A percentile compares a stretch with the other conserved stretches of the same genome.
phyloP scores from a whole-genome alignment of 805 yeast genomes.

The Wickerhamomyces chambardii region DNA sequence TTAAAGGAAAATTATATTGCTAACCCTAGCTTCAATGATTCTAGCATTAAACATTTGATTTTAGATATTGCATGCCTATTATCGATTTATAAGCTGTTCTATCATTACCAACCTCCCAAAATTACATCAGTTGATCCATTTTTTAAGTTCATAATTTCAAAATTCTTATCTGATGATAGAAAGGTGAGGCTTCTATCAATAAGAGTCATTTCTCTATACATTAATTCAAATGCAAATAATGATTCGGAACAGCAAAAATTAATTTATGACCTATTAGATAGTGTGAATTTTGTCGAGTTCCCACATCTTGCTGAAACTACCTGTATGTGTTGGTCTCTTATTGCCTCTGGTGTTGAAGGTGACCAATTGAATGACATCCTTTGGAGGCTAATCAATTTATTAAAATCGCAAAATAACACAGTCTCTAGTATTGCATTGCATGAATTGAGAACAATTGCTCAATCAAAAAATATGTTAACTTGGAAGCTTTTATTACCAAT shows the following conservation, averaged over 20 bases:
- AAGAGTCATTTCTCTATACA: slow-evolving; percentile 43
- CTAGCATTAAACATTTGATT: slow-evolving; percentile 16
- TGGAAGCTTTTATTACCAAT: slow-evolving; percentile 78
- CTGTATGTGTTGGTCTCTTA: slow-evolving; percentile 52
- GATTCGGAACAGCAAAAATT: slow-evolving; percentile 31
- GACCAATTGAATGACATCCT: slow-evolving; percentile 61
- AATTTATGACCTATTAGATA: slow-evolving; percentile 33
- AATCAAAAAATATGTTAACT: slow-evolving; percentile 48
- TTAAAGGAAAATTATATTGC: slow-evolving; percentile 16
- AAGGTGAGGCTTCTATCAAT: slow-evolving; percentile 47
- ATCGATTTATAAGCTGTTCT: slow-evolving; percentile 37
- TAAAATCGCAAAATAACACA: slow-evolving; percentile 58
- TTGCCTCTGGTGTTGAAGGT: slow-evolving; percentile 54
- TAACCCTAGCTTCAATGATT: slow-evolving; percentile 5
- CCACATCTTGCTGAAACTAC: slow-evolving; percentile 48
- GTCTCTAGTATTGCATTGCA: slow-evolving; percentile 63
- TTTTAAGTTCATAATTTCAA: slow-evolving; percentile 31
- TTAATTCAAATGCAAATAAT: slow-evolving; percentile 29
- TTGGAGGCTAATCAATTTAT: slow-evolving; percentile 52
- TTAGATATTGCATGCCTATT: slow-evolving; percentile 34
- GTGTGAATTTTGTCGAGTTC: slow-evolving; percentile 26
- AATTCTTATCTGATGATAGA: slow-evolving; percentile 35
- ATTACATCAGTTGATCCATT: slow-evolving; percentile 13
- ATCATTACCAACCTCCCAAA: slow-evolving; percentile 42
- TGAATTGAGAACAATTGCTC: slow-evolving; percentile 50